Evolutionary conservation across 202 grass and related monocot genomes (phyloP).

Genomic region (Bolboschoenoplectus hybrid): DNA sequence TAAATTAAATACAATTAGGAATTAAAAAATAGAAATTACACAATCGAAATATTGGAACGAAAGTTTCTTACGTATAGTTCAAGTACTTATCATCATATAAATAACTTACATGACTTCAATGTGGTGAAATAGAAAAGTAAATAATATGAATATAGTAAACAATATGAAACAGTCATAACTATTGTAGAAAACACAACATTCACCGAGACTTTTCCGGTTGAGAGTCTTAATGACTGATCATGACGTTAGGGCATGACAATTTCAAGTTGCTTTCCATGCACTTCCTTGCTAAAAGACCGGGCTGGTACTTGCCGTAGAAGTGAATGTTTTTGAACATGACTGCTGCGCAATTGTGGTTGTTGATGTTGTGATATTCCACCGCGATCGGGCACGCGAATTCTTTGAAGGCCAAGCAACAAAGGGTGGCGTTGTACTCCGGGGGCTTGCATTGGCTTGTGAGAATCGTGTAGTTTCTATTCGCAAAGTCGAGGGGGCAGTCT

Average conservation of each 20-base stretch:
- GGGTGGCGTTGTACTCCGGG: constrained; percentile 48
- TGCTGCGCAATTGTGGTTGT: constrained; percentile 50
- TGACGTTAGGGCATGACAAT: not conserved
- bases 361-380: constrained; percentile 50
- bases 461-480: constrained; percentile 75
- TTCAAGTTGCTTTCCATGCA: constrained; percentile 54
- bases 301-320: constrained; percentile 67
- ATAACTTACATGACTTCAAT: constrained; percentile 22
- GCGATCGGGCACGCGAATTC: constrained; percentile 72
- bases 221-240: not conserved
- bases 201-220: not conserved
- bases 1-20: too few species aligned
- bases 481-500: constrained; percentile 74
- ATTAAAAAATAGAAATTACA: too few species aligned
- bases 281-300: constrained; percentile 48
- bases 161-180: not conserved
- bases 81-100: not conserved
- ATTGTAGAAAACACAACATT: not conserved
- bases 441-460: constrained; percentile 86
- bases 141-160: not conserved
- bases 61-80: not conserved
- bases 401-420: constrained; percentile 66
- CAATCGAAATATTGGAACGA: not conserved
- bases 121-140: not conserved
- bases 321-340: constrained; percentile 83